phyloP scores from a whole-genome alignment of 306 rosid genomes.

The Lathyrus aphaca region DNA sequence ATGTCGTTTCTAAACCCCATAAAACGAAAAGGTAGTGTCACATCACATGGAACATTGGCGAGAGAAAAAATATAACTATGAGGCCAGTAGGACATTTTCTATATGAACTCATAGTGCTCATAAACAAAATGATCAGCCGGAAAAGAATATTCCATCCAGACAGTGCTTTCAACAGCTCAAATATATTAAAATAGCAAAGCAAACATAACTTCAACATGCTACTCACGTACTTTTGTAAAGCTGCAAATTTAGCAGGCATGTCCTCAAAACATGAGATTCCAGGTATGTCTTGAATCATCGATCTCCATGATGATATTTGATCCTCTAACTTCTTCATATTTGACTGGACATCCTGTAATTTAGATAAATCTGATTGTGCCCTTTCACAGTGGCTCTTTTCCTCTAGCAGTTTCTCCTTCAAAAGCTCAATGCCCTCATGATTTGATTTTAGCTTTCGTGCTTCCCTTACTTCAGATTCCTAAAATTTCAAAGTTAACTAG shows the following conservation, averaged over 20 bases:
- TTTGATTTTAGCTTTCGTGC: conserved; percentile 83
- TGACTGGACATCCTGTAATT: conserved; percentile 69
- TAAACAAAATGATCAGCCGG: conserved; percentile 13
- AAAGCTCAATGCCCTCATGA: conserved; percentile 68
- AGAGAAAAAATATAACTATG: conserved; percentile 11
- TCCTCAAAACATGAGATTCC: conserved; percentile 79
- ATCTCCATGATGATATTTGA: conserved; percentile 75
- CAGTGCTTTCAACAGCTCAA: conserved; percentile 10
- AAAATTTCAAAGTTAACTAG: conserved; percentile 44
- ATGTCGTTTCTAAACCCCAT: conserved; percentile 9
- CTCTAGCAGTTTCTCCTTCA: conserved; percentile 82
- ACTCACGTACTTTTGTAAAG: conserved; percentile 79
- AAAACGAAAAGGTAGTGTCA: conserved; percentile 4
- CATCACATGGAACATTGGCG: neutral
- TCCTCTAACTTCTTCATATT: conserved; percentile 72
- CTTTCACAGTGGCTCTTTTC: conserved; percentile 75
- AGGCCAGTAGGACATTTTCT: conserved; percentile 31
- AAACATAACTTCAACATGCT: conserved; percentile 31
- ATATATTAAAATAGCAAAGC: conserved; percentile 25
- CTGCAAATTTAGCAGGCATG: conserved; percentile 72
- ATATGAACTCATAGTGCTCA: conserved; percentile 12
- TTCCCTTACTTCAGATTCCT: conserved; percentile 96
- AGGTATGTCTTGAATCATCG: conserved; percentile 67
- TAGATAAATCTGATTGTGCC: conserved; percentile 74
- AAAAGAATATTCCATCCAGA: conserved; percentile 17